Conservation (phyloP, 2,329 filamentous ascomycete species). For the Penicillium sp. region DNA sequence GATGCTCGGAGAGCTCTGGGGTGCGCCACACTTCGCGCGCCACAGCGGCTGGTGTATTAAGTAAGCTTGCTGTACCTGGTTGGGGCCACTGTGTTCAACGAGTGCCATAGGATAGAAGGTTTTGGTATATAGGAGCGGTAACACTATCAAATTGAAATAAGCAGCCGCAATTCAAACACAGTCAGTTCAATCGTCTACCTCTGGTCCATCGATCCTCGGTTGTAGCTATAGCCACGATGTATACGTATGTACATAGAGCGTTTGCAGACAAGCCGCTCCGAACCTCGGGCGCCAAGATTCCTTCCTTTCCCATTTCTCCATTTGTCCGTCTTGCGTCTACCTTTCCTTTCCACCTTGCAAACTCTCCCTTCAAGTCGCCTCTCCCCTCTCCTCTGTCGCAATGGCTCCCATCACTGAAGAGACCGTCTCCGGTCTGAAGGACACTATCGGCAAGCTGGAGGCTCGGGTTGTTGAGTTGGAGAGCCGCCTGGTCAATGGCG, state of each 20-base stretch:
- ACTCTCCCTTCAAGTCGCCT: constrained; percentile 19
- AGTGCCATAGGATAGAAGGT: no score
- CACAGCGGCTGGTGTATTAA: constrained; percentile 20
- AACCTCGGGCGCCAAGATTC: constrained; percentile 33
- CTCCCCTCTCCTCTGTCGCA: constrained; percentile 39
- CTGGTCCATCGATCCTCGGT: no score
- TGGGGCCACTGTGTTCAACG: no score
- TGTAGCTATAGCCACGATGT: no score
- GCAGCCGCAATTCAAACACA: no score
- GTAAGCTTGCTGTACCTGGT: constrained; percentile 10
- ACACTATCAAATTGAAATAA: no score
- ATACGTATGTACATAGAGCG: no score
- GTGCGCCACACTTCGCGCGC: constrained; percentile 18
- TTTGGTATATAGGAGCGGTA: no score
- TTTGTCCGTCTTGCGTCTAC: constrained; percentile 20
- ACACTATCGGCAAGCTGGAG: constrained; percentile 79
- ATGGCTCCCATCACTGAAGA: constrained; percentile 90
- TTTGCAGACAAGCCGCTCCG: constrained; percentile 14
- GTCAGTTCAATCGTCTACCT: no score
- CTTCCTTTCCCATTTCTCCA: constrained; percentile 29
- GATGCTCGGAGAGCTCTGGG: constrained; percentile 23
- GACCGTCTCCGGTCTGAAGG: constrained; percentile 74
- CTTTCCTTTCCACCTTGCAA: constrained; percentile 14
- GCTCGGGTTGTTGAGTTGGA: constrained; percentile 83
- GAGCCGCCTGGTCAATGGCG: constrained; percentile 57